Evolutionary conservation across 352 stramenopile species (phyloP).

Genomic region (Pythium apleroticum): DNA sequence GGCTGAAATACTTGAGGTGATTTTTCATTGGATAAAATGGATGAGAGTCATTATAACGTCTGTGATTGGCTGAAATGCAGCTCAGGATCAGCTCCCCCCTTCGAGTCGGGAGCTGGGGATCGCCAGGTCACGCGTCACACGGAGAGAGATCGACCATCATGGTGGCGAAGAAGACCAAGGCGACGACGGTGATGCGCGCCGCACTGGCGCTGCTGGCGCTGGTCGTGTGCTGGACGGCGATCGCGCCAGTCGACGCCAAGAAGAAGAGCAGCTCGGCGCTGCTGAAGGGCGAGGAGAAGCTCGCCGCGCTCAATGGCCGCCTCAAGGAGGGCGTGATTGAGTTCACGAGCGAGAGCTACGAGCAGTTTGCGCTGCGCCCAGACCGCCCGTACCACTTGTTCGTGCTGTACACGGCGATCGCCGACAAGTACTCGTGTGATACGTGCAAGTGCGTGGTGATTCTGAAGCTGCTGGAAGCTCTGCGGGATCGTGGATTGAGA

Average conservation of each 20-base stretch:
- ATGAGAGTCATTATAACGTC: neutral
- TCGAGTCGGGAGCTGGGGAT: slow-evolving; percentile 11
- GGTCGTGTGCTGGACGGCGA: slow-evolving; percentile 25
- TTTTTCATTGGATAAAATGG: slow-evolving; percentile 10
- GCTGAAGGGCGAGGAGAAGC: slow-evolving; percentile 61
- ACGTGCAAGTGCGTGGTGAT: slow-evolving; percentile 53
- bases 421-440: slow-evolving; percentile 76
- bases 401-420: slow-evolving; percentile 73
- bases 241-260: slow-evolving; percentile 39
- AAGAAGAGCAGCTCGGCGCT: slow-evolving; percentile 26
- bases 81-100: slow-evolving; percentile 21
- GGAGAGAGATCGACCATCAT: slow-evolving; percentile 22
- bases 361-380: slow-evolving; percentile 52
- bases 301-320: slow-evolving; percentile 47
- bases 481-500: neutral
- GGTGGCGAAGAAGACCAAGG: slow-evolving; percentile 7
- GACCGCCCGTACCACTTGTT: slow-evolving; percentile 83
- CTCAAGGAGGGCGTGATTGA: slow-evolving; percentile 61
- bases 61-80: slow-evolving; percentile 27
- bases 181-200: slow-evolving; percentile 24
- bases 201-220: slow-evolving; percentile 44
- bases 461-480: neutral
- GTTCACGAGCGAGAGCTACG: slow-evolving; percentile 59
- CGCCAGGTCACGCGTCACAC: slow-evolving; percentile 26
- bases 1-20: slow-evolving; percentile 5